These are phyloP conservation scores for Lippia alba DNA, from an alignment of 305 asterid genomes.

Conservation along the genomic window DNA sequence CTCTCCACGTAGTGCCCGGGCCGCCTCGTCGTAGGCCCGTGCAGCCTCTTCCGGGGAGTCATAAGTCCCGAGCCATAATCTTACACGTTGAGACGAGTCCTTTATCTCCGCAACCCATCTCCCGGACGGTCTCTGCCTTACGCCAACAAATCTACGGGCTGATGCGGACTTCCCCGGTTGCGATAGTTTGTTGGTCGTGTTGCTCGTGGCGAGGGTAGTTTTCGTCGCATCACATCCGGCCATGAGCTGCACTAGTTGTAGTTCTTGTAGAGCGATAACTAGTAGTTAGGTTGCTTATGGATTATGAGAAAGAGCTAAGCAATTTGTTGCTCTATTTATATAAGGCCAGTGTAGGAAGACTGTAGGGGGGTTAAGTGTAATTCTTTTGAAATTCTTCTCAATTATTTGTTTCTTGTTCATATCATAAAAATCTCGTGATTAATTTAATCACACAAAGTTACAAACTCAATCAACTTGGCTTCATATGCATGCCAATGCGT, in stretches of 20 bases:
- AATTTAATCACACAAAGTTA: conserved; percentile 24
- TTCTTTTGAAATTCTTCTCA: conserved; percentile 40
- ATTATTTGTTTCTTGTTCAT: conserved; percentile 50
- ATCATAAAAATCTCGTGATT: conserved; percentile 22
- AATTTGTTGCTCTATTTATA: conserved; percentile 45
- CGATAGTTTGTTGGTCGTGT: conserved; percentile 42
- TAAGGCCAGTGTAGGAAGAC: conserved; percentile 8
- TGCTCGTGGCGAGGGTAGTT: conserved; percentile 34
- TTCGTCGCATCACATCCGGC: conserved; percentile 48
- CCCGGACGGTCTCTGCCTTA: conserved; percentile 85
- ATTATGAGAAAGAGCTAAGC: background rate
- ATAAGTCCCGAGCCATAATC: conserved; percentile 91
- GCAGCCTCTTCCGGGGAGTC: conserved; percentile 96
- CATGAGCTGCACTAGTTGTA: conserved; percentile 38
- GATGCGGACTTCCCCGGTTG: conserved; percentile 40
- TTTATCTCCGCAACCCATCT: conserved; percentile 97
- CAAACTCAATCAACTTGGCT: conserved; percentile 41
- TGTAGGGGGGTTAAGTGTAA: conserved; percentile 26
- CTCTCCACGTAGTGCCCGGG: conserved; percentile 84
- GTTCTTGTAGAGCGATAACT: no score
- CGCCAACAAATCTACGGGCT: conserved; percentile 71
- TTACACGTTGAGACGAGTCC: conserved; percentile 76
- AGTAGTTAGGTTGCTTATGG: background rate
- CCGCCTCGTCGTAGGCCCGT: conserved; percentile 86
- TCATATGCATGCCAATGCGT: conserved; percentile 46